Percentiles rank a stretch among this genome's conserved stretches.
Conservation (phyloP, 139 green algal genomes). For the Spirogloea muscicola region DNA sequence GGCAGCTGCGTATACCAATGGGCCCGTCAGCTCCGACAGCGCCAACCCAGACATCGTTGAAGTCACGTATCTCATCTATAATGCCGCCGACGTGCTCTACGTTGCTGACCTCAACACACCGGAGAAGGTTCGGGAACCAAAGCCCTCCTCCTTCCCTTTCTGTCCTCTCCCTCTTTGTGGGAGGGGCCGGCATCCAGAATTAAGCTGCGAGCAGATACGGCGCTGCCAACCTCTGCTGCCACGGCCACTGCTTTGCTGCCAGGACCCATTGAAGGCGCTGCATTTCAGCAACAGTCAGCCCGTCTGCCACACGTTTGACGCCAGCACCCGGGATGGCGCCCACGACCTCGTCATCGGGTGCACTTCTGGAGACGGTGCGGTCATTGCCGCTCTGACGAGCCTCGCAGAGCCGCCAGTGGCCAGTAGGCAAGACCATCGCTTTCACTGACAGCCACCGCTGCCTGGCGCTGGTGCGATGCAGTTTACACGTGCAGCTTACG, state of each 20-base stretch:
- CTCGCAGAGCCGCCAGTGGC: too few relatives aligned
- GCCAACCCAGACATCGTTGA: too few relatives aligned
- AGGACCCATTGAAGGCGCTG: slow-evolving; percentile 41
- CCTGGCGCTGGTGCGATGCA: slow-evolving; percentile 8
- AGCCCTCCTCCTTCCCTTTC: too few relatives aligned
- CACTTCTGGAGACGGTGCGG: slow-evolving; percentile 28
- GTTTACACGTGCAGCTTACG: slow-evolving; percentile 30
- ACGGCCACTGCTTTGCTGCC: too few relatives aligned
- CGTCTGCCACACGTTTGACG: slow-evolving; percentile 33
- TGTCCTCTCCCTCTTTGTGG: too few relatives aligned
- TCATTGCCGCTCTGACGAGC: too few relatives aligned
- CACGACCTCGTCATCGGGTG: slow-evolving; percentile 45
- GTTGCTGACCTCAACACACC: slow-evolving; percentile 30
- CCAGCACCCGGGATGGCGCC: slow-evolving; percentile 9
- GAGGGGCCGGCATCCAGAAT: too few relatives aligned
- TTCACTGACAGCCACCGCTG: too few relatives aligned
- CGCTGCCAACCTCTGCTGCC: too few relatives aligned
- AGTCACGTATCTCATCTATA: slow-evolving; percentile 47
- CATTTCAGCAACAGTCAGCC: slow-evolving; percentile 3
- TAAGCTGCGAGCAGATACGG: too few relatives aligned
- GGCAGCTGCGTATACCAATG: too few relatives aligned
- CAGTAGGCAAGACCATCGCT: too few relatives aligned
- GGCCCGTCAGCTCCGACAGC: neutral
- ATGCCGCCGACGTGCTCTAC: slow-evolving; percentile 31
- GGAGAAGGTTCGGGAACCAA: slow-evolving; percentile 40